Base-by-base conservation (phyloP, 116 monocot species). In the Posidonia oceanica region DNA sequence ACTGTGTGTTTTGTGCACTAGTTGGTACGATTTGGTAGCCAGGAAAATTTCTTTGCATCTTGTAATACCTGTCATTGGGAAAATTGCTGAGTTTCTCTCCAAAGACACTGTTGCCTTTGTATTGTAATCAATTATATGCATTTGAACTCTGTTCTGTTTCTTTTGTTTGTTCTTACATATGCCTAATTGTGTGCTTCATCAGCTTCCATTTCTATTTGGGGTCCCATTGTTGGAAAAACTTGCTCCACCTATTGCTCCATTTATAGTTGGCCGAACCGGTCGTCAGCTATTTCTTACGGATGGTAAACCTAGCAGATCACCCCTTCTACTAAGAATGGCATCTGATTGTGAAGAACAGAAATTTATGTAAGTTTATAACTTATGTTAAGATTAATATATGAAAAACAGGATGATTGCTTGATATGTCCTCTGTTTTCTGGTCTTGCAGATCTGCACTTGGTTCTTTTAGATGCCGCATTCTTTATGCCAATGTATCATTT, bases 131-230 rank as follows among this genome's bases (percentile, higher is more conserved):
- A 10, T 48, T 48, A 12, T 36, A 1, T 23, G 14, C 36, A 61
- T 61, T 61, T 36, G 22, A 61, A 36, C 14, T 13, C 2, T 14
- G 36, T 36, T 61, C 12, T 36, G 22, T 61, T 48, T 14, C 61
- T 29, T 22, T 61, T 61, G 21, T 3, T 17, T 17, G 12, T 17
- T 65, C 18, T 65, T 65, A 18, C 8, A 65, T 65, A 40, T 65
- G 12, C 17, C 14, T 5, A 29, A 4, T 52, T 4, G 11, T 51
- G 16, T 48, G n/a, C 55, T 72, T 38, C 70, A 70, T 69, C 80
- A 97, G 97, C 85, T 97, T 75, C 97, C 97, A n/a, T 89, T 97
- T 81, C 87, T 97, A 17, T 68, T 91, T 56, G 91, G 91, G 22
- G 67, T 86, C 60, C 66, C 86, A 57, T 72, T 91, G 36, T 81